Evolutionary conservation across 306 rosid genomes (phyloP).

Genomic region (Amphicarpaea edgeworthii): DNA sequence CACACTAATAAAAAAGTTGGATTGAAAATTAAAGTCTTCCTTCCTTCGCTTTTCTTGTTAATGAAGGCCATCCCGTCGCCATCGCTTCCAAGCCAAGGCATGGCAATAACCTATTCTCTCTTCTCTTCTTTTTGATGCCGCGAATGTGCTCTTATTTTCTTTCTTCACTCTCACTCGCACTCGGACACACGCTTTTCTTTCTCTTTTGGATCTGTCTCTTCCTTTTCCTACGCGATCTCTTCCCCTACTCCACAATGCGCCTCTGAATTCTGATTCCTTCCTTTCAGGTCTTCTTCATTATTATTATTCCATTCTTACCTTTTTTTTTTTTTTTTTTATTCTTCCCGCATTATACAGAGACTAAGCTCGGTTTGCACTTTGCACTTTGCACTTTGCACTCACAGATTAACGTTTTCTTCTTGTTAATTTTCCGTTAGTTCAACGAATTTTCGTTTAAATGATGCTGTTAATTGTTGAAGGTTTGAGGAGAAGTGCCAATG

Average conservation of each 20-base stretch:
- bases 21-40: constrained; percentile 61
- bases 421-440: neutral
- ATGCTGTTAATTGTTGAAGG: constrained; percentile 57
- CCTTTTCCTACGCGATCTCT: constrained; percentile 56
- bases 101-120: constrained; percentile 28
- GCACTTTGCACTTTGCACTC: too few relatives aligned
- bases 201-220: constrained; percentile 68
- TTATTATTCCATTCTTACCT: constrained; percentile 37
- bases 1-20: constrained; percentile 35
- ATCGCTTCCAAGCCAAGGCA: constrained; percentile 90
- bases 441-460: constrained; percentile 4
- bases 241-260: constrained; percentile 54
- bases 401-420: neutral
- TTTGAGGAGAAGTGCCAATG: constrained; percentile 62
- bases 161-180: constrained; percentile 26
- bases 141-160: constrained; percentile 37
- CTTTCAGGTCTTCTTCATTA: constrained; percentile 61
- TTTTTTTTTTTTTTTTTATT: constrained; percentile 35
- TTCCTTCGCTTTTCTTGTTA: constrained; percentile 48
- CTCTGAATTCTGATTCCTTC: constrained; percentile 57
- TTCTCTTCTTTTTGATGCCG: neutral
- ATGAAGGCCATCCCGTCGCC: constrained; percentile 63
- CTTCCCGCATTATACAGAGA: too few relatives aligned
- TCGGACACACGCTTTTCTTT: constrained; percentile 28
- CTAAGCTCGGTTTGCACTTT: too few relatives aligned